Base-by-base conservation (phyloP, 306 rosid species). In the Pyrus communis region DNA sequence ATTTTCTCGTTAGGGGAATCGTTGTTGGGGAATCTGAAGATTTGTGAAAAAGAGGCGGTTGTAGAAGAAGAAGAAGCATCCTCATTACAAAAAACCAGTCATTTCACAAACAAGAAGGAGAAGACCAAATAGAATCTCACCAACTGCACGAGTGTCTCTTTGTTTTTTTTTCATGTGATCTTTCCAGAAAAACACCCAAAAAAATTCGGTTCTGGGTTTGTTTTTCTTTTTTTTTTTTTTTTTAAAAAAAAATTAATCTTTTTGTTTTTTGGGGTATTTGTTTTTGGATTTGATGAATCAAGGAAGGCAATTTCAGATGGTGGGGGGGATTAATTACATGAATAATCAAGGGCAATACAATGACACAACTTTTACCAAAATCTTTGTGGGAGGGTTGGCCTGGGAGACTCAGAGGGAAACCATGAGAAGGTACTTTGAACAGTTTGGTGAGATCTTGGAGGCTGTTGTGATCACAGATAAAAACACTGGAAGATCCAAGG, bases 381-480 rank as follows among this genome's bases (percentile, higher is more conserved):
- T 94, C 65, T 94, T 94, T 81, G 98, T 94, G 59, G 98, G 98
- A 74, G 98, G 98, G 38, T 82, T 94, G 76, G 98, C 98, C 79
- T 94, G 98, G 98, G 98, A 90, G 84, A 94, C 98, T 83, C 93
- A 92, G 33, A 89, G 95, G 65, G 96, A 90, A 23, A 89, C 98
- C 51, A 87, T 94, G 97, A 84, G 86, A 35, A 90, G 89, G 84
- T 94, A 92, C 73, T 94, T 92, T 83, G 98, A 94, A 51, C 96
- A 90, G 84, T 94, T 94, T 83, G 98, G 98, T 25, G 96, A 94
- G 84, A 94, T 94, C 86, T 75, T 91, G 51, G 98, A 94, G 71
- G 98, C 97, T 88, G 98, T 92, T 84, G 97, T 94, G 38, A 94
- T 94, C 73, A 88, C 96, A 18, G 97, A 94, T 77, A 94, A 94